Conservation (phyloP, 371 early-diverging fungal species). For the Nematocida minor region DNA sequence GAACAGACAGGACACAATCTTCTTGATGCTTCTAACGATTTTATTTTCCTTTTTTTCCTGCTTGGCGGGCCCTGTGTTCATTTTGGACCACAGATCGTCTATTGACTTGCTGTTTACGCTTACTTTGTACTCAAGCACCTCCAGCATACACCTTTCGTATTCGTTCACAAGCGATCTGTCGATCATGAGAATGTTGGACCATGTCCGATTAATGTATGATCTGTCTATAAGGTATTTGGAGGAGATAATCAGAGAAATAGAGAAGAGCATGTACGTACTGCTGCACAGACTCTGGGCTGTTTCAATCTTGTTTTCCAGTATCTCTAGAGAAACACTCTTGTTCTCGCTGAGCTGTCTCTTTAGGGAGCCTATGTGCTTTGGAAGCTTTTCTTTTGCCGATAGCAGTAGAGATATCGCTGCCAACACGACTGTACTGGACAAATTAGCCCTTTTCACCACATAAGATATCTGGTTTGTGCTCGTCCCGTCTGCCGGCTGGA, state of each 20-base stretch:
- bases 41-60: slow-evolving; percentile 27
- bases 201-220: slow-evolving; percentile 42
- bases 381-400: slow-evolving; percentile 21
- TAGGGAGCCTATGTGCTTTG: background rate
- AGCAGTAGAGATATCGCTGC: slow-evolving; percentile 33
- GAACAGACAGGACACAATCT: slow-evolving; percentile 17
- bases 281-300: slow-evolving; percentile 19
- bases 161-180: slow-evolving; percentile 8
- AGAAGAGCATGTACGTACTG: slow-evolving; percentile 21
- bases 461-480: slow-evolving; percentile 19
- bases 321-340: background rate
- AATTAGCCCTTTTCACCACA: slow-evolving; percentile 22
- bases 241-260: slow-evolving; percentile 32
- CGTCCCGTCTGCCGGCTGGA: slow-evolving; percentile 15
- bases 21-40: slow-evolving; percentile 9
- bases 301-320: too few species aligned
- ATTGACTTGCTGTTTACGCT: background rate
- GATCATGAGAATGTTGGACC: slow-evolving; percentile 48
- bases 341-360: background rate
- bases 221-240: slow-evolving; percentile 47
- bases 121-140: slow-evolving; percentile 23
- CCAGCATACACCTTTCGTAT: slow-evolving; percentile 20
- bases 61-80: background rate
- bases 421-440: slow-evolving; percentile 44
- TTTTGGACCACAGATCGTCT: background rate